phyloP scores from a whole-genome alignment of 2,329 filamentous ascomycete species.

The Shiraia bambusicola region DNA sequence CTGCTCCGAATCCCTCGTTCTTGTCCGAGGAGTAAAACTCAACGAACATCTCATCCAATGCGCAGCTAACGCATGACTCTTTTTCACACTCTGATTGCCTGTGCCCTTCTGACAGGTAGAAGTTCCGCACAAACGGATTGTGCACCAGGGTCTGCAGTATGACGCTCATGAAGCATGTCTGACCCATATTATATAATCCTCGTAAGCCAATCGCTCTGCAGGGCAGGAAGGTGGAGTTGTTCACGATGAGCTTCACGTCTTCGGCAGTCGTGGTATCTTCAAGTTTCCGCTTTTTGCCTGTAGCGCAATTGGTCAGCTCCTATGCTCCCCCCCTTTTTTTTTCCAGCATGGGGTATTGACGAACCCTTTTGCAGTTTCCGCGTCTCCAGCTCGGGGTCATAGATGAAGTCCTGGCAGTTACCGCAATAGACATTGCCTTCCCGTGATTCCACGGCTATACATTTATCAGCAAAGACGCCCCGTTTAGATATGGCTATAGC shows the following conservation, averaged over 20 bases:
- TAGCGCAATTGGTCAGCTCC: conserved; percentile 26
- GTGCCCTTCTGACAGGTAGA: conserved; percentile 89
- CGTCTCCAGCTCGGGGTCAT: conserved; percentile 77
- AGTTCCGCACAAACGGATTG: conserved; percentile 88
- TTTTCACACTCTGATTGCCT: conserved; percentile 70
- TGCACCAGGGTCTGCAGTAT: conserved; percentile 91
- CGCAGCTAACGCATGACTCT: conserved; percentile 61
- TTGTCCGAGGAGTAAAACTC: conserved; percentile 70
- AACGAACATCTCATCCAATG: conserved; percentile 63
- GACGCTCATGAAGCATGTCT: conserved; percentile 97
- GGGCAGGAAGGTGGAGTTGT: conserved; percentile 76
- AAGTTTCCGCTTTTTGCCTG: conserved; percentile 70
- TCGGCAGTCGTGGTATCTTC: conserved; percentile 65
- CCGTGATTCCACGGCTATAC: conserved; percentile 72
- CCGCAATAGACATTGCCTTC: conserved; percentile 77
- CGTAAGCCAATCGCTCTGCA: conserved; percentile 86
- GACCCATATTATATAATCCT: conserved; percentile 96
- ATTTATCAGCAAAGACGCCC: conserved; percentile 18
- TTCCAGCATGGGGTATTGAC: conserved; percentile 22
- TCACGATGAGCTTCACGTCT: conserved; percentile 73
- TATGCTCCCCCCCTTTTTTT: too few species aligned
- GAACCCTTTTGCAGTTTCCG: conserved; percentile 69
- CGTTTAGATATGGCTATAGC: conserved; percentile 2
- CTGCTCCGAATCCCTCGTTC: conserved; percentile 85
- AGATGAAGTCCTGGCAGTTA: conserved; percentile 79